These are phyloP conservation scores for Gossypium gossypioides DNA, from an alignment of 441 rosid genomes.

Conservation along the genomic window DNA sequence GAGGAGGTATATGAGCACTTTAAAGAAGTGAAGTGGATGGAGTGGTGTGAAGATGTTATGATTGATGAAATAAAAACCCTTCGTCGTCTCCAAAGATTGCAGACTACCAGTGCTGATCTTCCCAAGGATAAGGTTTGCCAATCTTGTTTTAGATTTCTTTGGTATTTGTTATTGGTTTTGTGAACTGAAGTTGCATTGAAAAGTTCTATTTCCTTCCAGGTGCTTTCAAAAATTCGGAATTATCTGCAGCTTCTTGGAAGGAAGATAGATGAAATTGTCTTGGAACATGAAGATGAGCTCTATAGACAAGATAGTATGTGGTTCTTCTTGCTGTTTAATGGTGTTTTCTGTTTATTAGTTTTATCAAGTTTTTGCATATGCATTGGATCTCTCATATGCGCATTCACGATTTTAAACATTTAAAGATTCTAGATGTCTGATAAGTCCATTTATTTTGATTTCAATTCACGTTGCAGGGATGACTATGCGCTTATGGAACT, in stretches of 20 bases:
- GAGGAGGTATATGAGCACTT: constrained; percentile 89
- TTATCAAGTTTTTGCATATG: neutral
- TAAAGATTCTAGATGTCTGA: neutral
- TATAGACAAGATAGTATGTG: constrained; percentile 83
- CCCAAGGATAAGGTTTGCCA: constrained; percentile 76
- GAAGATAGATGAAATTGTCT: constrained; percentile 69
- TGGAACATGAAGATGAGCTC: constrained; percentile 54
- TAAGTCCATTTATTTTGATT: neutral
- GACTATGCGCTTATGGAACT: constrained; percentile 81
- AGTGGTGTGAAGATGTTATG: constrained; percentile 98
- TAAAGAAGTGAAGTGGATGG: constrained; percentile 98
- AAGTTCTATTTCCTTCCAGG: constrained; percentile 34
- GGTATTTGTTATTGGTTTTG: neutral
- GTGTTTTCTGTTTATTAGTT: neutral
- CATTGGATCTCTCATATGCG: neutral
- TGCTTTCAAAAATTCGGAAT: constrained; percentile 80
- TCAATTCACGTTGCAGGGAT: constrained; percentile 50
- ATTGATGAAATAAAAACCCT: constrained; percentile 70
- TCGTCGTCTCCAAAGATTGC: constrained; percentile 68
- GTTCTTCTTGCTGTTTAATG: constrained; percentile 1
- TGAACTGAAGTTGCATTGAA: neutral
- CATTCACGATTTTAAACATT: neutral
- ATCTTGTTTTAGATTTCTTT: neutral
- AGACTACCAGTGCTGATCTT: constrained; percentile 88
- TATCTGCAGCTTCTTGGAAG: constrained; percentile 84